Conservation (phyloP, 1,284 basidiomycete genomes). For the Ceratobasidium sp. region DNA sequence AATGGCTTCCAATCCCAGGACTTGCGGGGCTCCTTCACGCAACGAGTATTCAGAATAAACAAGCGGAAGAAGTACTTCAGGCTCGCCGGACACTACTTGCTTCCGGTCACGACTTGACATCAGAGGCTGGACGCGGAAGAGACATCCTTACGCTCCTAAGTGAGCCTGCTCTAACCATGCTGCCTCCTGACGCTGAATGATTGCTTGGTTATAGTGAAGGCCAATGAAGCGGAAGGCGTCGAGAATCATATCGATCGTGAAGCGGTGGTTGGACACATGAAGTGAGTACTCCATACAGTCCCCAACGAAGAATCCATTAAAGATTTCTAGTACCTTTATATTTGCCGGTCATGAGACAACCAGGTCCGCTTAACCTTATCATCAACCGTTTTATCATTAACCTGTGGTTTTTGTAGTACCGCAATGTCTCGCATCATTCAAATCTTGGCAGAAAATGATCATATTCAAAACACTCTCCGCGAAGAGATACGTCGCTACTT, state of each 20-base stretch:
- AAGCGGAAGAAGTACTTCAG: constrained; percentile 54
- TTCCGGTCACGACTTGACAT: constrained; percentile 43
- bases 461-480: constrained; percentile 65
- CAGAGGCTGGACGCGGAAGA: constrained; percentile 48
- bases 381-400: no score
- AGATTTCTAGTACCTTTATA: no score
- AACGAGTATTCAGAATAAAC: constrained; percentile 58
- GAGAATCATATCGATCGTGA: constrained; percentile 54
- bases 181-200: not conserved
- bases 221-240: constrained; percentile 49
- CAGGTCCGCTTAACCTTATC: no score
- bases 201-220: constrained; percentile 49
- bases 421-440: constrained; percentile 77
- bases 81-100: constrained; percentile 46
- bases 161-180: constrained; percentile 47
- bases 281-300: constrained; percentile 52
- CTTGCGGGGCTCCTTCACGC: constrained; percentile 57
- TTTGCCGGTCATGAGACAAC: no score
- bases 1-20: constrained; percentile 54
- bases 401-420: constrained; percentile 49
- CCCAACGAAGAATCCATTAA: no score
- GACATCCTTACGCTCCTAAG: constrained; percentile 61
- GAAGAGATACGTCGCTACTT: constrained; percentile 56
- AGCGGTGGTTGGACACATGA: constrained; percentile 58
- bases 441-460: constrained; percentile 63